phyloP scores from a whole-genome alignment of 192 early-diverging fungal genomes.

The Entophlyctis helioformis region DNA sequence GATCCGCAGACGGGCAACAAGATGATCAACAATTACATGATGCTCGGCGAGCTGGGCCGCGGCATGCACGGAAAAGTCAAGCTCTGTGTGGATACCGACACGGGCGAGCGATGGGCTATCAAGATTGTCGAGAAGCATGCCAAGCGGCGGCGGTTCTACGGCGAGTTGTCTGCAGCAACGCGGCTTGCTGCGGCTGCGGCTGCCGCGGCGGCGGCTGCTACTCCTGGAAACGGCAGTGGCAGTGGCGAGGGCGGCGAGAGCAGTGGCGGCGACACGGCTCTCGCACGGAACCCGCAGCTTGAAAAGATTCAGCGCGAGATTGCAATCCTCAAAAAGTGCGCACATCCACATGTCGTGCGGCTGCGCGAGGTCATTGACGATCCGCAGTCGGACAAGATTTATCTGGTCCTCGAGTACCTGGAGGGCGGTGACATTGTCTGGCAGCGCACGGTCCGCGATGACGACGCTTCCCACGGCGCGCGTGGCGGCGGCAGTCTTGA shows the following conservation, averaged over 20 bases:
- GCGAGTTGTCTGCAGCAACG: slow-evolving; percentile 34
- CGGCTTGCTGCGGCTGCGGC: slow-evolving; percentile 9
- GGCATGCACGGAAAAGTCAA: slow-evolving; percentile 97
- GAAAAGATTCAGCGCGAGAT: slow-evolving; percentile 91
- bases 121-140: slow-evolving; percentile 59
- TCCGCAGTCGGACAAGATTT: slow-evolving; percentile 79
- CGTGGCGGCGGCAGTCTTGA: too few species aligned
- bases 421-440: slow-evolving; percentile 86
- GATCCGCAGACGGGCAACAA: slow-evolving; percentile 82
- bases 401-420: slow-evolving; percentile 86
- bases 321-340: slow-evolving; percentile 90
- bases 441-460: too few species aligned
- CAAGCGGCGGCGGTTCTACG: slow-evolving; percentile 31
- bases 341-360: slow-evolving; percentile 82
- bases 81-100: slow-evolving; percentile 69
- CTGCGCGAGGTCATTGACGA: slow-evolving; percentile 93
- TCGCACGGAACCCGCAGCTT: slow-evolving; percentile 42
- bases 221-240: slow-evolving; percentile 1
- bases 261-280: slow-evolving; percentile 24
- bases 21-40: slow-evolving; percentile 92
- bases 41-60: slow-evolving; percentile 78
- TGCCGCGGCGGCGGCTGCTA: neutral
- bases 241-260: slow-evolving; percentile 7
- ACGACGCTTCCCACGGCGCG: too few species aligned
- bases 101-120: slow-evolving; percentile 61